Conservation (phyloP, 192 early-diverging fungal species). For the Globomyces pollinis-pini region DNA sequence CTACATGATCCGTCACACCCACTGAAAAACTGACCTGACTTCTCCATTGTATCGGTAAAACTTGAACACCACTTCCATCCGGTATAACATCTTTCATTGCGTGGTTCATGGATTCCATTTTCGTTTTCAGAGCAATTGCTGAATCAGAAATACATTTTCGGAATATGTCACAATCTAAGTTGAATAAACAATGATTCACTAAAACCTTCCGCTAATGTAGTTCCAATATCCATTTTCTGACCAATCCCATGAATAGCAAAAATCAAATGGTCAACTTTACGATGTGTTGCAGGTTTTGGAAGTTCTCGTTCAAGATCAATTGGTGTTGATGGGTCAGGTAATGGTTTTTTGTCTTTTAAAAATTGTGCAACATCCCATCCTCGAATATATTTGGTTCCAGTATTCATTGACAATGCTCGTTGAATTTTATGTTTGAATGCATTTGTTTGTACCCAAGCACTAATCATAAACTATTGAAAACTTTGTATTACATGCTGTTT, state of each 20-base stretch:
- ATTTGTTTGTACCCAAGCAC: constrained; percentile 59
- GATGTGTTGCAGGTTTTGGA: too few relatives aligned
- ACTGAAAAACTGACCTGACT: constrained; percentile 69
- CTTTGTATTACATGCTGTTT: constrained; percentile 66
- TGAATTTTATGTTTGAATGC: constrained; percentile 48
- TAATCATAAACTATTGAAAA: constrained; percentile 39
- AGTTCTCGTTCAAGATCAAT: too few relatives aligned
- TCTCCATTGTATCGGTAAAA: constrained; percentile 77
- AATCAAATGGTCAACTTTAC: constrained; percentile 67
- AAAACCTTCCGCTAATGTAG: too few relatives aligned
- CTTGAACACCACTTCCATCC: constrained; percentile 51
- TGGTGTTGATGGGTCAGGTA: too few relatives aligned
- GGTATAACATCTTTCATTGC: constrained; percentile 29
- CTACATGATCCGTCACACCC: too few relatives aligned
- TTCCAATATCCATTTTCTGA: too few relatives aligned
- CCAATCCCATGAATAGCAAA: constrained; percentile 83
- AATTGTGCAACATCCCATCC: constrained; percentile 68
- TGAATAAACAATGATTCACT: constrained; percentile 52
- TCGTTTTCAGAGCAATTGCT: not conserved
- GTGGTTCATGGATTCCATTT: not conserved
- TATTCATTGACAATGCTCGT: constrained; percentile 55
- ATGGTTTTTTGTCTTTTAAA: constrained; percentile 25
- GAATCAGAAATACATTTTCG: not conserved
- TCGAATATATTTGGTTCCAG: constrained; percentile 60
- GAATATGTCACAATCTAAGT: constrained; percentile 15